Percentiles rank a stretch among this genome's conserved stretches.
These are phyloP conservation scores for Elongisporangium anandrum DNA, from an alignment of 352 stramenopile genomes.

Conservation along the genomic window DNA sequence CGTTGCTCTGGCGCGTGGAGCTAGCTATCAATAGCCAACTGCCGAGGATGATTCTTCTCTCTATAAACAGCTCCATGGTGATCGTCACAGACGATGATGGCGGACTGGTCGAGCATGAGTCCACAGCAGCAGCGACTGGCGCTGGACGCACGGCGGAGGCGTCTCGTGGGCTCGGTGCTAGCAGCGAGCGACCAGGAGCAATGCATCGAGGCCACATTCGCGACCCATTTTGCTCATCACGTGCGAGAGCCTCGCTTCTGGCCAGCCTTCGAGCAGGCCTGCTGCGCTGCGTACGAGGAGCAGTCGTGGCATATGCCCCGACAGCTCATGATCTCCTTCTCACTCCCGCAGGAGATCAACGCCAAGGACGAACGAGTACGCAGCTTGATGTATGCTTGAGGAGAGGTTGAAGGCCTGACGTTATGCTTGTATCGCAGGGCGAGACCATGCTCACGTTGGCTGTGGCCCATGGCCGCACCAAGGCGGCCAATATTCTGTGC, in stretches of 20 bases:
- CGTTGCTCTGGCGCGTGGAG: background rate
- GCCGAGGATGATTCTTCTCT: background rate
- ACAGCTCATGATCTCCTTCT: conserved; percentile 57
- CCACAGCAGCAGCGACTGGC: background rate
- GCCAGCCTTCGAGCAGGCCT: conserved; percentile 47
- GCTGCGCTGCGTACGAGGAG: conserved; percentile 22
- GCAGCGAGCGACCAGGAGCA: conserved; percentile 31
- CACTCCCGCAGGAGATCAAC: conserved; percentile 62
- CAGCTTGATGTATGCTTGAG: background rate
- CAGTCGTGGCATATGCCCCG: conserved; percentile 31
- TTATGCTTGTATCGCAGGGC: conserved; percentile 21
- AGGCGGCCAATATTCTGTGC: conserved; percentile 55
- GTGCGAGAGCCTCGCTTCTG: conserved; percentile 42
- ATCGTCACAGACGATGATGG: background rate
- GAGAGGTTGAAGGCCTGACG: background rate
- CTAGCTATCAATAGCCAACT: background rate
- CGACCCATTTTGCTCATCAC: conserved; percentile 31
- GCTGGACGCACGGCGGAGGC: conserved; percentile 28
- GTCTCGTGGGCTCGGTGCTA: conserved; percentile 37
- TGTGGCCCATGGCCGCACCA: conserved; percentile 33
- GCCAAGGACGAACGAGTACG: conserved; percentile 42
- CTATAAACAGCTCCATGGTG: background rate
- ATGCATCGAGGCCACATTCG: conserved; percentile 51
- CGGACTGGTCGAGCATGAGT: background rate
- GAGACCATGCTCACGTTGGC: conserved; percentile 74